Evolutionary conservation across 2,329 filamentous ascomycete genomes (phyloP), one percentile per base, ranked within the genome.

Genomic region (Ilyonectria mors-panacis): DNA sequence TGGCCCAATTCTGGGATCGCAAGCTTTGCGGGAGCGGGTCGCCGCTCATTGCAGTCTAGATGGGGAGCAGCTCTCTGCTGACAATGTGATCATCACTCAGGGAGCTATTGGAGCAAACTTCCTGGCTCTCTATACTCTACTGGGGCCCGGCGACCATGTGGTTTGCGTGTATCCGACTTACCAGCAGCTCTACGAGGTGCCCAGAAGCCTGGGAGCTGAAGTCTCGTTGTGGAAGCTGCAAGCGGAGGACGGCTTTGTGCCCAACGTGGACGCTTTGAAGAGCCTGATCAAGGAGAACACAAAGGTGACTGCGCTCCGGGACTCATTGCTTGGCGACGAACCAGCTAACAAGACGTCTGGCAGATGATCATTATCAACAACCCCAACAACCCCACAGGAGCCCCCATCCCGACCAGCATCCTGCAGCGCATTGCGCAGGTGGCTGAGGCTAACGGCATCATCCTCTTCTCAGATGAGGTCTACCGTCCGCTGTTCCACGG

Each of bases 101-200:
- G 94, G 94, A 10, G 94, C 93, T 15, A 97, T 97, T 57, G 86
- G 89, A 6, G 94, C 94, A n/a, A 97, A 97, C 76, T 93, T 94
- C 73, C 82, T 96, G n/a, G 82, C 91, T 2, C 86, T 96, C 8
- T 95, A 95, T 78, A 85, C 91, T 1, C 84, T 96, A 7, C 78
- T 96, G 2, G 88, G 89, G 0, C 88, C 90, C 0, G 92, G 91
- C 1, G 93, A 97, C 76, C 94, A 97, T 84, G 92, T 95, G 53
- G 87, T 97, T 65, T 96, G 93, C 75, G 92, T 96, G 65, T 93
- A 94, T 77, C 94, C 94, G 13, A 95, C 93, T 1, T 97, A 96
- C 75, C 93, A 96, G 78, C 93, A 96, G 74, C 86, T 97, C 1
- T 96, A 95, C 76, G 85, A 89, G 10, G 88, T 97, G 1, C 93